A percentile compares a stretch with the other conserved stretches of the same genome.
These are phyloP conservation scores for Auricularia sp. DNA, from an alignment of 768 basidiomycete species.

Conservation along the genomic window DNA sequence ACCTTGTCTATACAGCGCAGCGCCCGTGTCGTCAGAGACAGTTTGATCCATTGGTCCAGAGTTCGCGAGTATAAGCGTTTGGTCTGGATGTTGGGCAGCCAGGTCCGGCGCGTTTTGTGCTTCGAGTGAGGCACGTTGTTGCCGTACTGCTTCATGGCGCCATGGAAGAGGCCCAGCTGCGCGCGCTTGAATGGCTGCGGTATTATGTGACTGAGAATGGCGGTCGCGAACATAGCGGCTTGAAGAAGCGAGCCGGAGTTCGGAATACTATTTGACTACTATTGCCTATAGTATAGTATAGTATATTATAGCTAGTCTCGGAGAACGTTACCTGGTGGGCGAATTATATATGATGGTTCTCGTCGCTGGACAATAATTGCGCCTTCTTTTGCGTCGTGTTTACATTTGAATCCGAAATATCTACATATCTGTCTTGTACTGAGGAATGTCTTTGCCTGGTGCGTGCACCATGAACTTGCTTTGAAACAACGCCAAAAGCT, in stretches of 20 bases:
- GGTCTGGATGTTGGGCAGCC: conserved; percentile 79
- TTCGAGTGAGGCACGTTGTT: conserved; percentile 87
- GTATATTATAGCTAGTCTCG: too few relatives aligned
- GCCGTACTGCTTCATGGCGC: conserved; percentile 67
- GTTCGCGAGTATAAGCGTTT: conserved; percentile 64
- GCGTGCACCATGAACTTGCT: too few relatives aligned
- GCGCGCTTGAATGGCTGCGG: conserved; percentile 71
- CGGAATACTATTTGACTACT: too few relatives aligned
- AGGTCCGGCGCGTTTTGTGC: conserved; percentile 76
- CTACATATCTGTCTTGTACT: too few relatives aligned
- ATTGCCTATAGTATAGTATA: too few relatives aligned
- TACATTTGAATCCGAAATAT: too few relatives aligned
- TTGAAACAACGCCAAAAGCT: too few relatives aligned
- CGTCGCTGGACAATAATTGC: too few relatives aligned
- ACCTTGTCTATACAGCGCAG: conserved; percentile 81
- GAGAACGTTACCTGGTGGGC: too few relatives aligned
- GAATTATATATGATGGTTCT: too few relatives aligned
- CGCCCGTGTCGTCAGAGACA: conserved; percentile 69
- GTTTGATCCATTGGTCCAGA: conserved; percentile 42
- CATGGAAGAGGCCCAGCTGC: conserved; percentile 74
- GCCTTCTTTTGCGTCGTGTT: too few relatives aligned
- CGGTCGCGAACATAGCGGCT: conserved; percentile 25
- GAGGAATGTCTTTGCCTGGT: too few relatives aligned
- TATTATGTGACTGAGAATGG: conserved; percentile 13
- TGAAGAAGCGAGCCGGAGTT: not conserved